A percentile compares a stretch with the other conserved stretches of the same genome.
Evolutionary conservation across 306 rosid species (phyloP).

Genomic region (Gleditsia sinensis): DNA sequence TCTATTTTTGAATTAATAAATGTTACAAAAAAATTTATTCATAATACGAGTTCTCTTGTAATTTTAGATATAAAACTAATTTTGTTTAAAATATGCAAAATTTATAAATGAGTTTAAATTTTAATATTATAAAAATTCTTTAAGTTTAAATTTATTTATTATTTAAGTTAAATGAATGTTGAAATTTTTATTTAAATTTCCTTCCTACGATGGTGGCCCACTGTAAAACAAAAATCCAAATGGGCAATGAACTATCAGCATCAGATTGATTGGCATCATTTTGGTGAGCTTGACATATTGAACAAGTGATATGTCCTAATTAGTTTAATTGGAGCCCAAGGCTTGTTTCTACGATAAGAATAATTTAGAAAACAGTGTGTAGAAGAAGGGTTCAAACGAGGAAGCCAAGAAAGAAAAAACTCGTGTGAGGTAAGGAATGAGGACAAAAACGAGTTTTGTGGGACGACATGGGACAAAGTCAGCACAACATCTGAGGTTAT

Average conservation of each 20-base stretch:
- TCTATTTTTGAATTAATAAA: too few relatives aligned
- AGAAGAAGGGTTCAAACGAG: neutral
- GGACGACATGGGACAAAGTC: constrained; percentile 29
- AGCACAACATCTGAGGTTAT: constrained; percentile 38
- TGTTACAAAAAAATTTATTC: too few relatives aligned
- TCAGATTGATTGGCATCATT: constrained; percentile 3
- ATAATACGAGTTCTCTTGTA: too few relatives aligned
- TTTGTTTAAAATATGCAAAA: too few relatives aligned
- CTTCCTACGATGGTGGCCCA: too few relatives aligned
- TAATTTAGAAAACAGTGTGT: neutral
- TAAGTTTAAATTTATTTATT: too few relatives aligned
- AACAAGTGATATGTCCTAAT: constrained; percentile 5
- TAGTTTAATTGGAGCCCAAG: neutral
- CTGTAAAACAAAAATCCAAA: too few relatives aligned
- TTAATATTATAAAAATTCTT: too few relatives aligned
- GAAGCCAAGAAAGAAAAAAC: neutral
- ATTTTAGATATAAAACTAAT: too few relatives aligned
- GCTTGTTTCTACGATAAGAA: neutral
- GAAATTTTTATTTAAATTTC: too few relatives aligned
- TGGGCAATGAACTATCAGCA: neutral
- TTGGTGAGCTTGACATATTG: neutral
- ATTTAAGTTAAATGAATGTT: too few relatives aligned
- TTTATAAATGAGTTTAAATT: too few relatives aligned
- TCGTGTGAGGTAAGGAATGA: neutral
- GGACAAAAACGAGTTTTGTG: constrained; percentile 17